These are phyloP conservation scores for Fusarium cicatricum DNA, from an alignment of 2,329 filamentous ascomycete species.

Conservation along the genomic window DNA sequence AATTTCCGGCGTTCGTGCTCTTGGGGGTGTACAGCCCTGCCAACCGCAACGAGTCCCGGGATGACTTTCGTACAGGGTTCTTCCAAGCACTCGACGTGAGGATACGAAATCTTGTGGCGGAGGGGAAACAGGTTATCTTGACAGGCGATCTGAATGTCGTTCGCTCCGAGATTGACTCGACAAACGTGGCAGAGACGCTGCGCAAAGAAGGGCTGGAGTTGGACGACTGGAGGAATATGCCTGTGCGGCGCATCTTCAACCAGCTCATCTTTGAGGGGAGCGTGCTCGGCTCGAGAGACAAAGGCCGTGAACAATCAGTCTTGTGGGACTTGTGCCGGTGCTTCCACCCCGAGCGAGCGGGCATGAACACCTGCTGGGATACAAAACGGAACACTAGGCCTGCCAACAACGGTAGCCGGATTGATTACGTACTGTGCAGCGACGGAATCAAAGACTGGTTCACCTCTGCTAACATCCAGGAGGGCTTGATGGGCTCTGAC, in stretches of 20 bases:
- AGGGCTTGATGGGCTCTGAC: constrained; percentile 92
- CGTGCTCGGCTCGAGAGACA: constrained; percentile 71
- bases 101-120: constrained; percentile 80
- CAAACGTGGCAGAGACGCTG: constrained; percentile 75
- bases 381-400: constrained; percentile 95
- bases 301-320: constrained; percentile 73
- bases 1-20: constrained; percentile 94
- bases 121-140: constrained; percentile 86
- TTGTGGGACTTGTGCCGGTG: constrained; percentile 85
- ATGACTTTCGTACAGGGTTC: constrained; percentile 84
- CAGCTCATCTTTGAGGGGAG: constrained; percentile 80
- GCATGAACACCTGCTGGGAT: constrained; percentile 99
- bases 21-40: constrained; percentile 94
- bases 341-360: constrained; percentile 79
- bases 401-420: constrained; percentile 89
- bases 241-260: constrained; percentile 82
- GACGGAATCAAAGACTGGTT: constrained; percentile 83
- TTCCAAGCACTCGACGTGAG: constrained; percentile 81
- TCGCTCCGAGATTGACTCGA: constrained; percentile 75
- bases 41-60: constrained; percentile 82
- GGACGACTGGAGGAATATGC: constrained; percentile 76
- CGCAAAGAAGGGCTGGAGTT: constrained; percentile 73
- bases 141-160: constrained; percentile 90
- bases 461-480: constrained; percentile 83
- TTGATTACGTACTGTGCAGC: constrained; percentile 92